These are phyloP conservation scores for Nitzschia palea DNA, from an alignment of 108 stramenopile species.

Conservation along the genomic window DNA sequence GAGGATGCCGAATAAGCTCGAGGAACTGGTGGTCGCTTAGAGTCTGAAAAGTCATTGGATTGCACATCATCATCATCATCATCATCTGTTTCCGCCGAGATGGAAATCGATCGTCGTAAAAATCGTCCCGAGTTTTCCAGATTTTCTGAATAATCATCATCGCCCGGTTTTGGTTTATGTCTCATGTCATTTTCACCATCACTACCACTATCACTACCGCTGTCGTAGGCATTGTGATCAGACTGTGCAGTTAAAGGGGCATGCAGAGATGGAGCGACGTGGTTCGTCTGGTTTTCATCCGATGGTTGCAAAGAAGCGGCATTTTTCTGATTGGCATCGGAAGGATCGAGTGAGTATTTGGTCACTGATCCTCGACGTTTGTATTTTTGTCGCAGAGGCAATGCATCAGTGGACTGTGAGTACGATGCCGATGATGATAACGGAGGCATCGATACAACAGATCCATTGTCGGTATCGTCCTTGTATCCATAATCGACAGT, in stretches of 20 bases:
- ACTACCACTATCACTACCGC: background rate
- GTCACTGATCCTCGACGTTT: background rate
- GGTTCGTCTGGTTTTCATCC: background rate
- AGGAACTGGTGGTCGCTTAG: slow-evolving; percentile 1
- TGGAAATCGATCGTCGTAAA: background rate
- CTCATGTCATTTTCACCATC: background rate
- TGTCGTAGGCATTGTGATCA: background rate
- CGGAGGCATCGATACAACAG: background rate
- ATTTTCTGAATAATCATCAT: background rate
- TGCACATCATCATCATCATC: background rate
- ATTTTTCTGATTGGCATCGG: too few relatives aligned
- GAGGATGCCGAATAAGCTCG: background rate
- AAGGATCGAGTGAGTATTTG: background rate
- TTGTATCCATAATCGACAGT: slow-evolving; percentile 6
- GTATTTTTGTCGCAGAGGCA: background rate
- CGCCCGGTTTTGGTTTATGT: background rate
- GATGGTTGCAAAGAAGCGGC: background rate
- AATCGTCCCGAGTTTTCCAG: background rate
- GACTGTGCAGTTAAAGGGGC: too few relatives aligned
- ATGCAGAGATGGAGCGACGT: too few relatives aligned
- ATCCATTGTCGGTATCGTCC: slow-evolving; percentile 5
- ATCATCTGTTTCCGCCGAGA: background rate
- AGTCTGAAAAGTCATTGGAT: background rate
- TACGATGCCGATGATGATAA: background rate
- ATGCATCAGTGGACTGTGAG: background rate